These are phyloP conservation scores for Diaporthe helianthi DNA, from an alignment of 2,329 filamentous ascomycete genomes.

Conservation along the genomic window DNA sequence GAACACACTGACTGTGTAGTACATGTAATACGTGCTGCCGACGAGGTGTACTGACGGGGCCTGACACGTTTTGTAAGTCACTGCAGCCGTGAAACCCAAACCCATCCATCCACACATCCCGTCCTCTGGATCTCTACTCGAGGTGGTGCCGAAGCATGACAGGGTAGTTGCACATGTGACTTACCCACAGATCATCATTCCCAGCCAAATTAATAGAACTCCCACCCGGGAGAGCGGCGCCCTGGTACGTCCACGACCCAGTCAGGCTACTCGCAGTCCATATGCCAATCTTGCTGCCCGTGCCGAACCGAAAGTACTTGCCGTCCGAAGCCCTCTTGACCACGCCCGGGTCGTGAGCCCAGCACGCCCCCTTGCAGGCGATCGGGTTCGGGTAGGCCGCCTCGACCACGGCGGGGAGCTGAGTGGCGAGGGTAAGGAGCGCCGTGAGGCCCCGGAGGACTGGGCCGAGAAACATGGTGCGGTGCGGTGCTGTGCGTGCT, in stretches of 20 bases:
- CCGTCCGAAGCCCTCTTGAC: slow-evolving; percentile 46
- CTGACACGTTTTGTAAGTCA: slow-evolving; percentile 43
- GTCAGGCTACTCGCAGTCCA: slow-evolving; percentile 42
- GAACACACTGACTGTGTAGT: slow-evolving; percentile 70
- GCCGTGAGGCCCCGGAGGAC: slow-evolving; percentile 3
- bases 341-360: slow-evolving; percentile 47
- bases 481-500: neutral
- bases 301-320: slow-evolving; percentile 49
- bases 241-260: slow-evolving; percentile 51
- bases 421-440: slow-evolving; percentile 30
- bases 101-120: neutral
- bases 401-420: slow-evolving; percentile 31
- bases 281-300: slow-evolving; percentile 46
- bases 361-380: slow-evolving; percentile 47
- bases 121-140: too few relatives aligned
- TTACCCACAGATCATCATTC: slow-evolving; percentile 52
- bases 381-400: slow-evolving; percentile 43
- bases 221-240: slow-evolving; percentile 47
- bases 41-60: slow-evolving; percentile 69
- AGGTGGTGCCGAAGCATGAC: too few relatives aligned
- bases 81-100: neutral
- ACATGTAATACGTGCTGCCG: slow-evolving; percentile 68
- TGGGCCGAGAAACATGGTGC: slow-evolving; percentile 22
- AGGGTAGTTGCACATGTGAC: too few relatives aligned
- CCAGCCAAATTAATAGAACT: slow-evolving; percentile 50